A percentile compares a stretch with the other conserved stretches of the same genome.
These are phyloP conservation scores for Haematococcus lacustris DNA, from an alignment of 139 green algal genomes.

Conservation along the genomic window DNA sequence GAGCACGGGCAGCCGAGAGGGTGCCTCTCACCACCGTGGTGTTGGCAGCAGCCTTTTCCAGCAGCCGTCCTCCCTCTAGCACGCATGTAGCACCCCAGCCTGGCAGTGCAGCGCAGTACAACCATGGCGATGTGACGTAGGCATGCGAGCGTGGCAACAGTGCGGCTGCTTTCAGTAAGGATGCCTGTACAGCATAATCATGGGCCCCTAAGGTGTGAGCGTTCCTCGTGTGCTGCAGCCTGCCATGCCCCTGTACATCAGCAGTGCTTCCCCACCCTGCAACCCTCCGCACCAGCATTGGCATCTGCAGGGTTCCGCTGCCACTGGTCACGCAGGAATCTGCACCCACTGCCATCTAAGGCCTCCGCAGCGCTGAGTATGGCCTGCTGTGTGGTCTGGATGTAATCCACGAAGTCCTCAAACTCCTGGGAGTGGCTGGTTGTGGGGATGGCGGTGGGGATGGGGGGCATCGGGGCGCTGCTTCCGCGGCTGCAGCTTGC, in stretches of 20 bases:
- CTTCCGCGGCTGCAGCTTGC: too few relatives aligned
- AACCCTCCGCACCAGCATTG: constrained; percentile 6
- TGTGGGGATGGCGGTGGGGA: too few relatives aligned
- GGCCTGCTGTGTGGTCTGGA: neutral
- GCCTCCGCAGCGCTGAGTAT: constrained; percentile 19
- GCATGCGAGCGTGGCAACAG: neutral
- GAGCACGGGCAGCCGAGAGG: constrained; percentile 57
- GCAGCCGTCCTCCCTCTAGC: constrained; percentile 76
- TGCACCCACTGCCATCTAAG: constrained; percentile 47
- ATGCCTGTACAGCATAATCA: neutral
- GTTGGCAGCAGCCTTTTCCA: constrained; percentile 92
- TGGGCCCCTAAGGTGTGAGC: neutral
- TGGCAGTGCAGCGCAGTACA: neutral
- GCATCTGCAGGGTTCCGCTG: constrained; percentile 3
- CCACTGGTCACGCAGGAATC: constrained; percentile 46
- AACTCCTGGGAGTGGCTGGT: neutral
- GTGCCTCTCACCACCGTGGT: constrained; percentile 64
- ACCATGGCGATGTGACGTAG: neutral
- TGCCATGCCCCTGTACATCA: neutral
- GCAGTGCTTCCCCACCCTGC: neutral
- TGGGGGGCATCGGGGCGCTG: too few relatives aligned
- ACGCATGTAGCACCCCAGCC: constrained; percentile 89
- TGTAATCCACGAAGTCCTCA: neutral
- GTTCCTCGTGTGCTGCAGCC: neutral
- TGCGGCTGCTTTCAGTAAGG: neutral